phyloP scores from a whole-genome alignment of 208 protist species.

The Baffinella frigidus region DNA sequence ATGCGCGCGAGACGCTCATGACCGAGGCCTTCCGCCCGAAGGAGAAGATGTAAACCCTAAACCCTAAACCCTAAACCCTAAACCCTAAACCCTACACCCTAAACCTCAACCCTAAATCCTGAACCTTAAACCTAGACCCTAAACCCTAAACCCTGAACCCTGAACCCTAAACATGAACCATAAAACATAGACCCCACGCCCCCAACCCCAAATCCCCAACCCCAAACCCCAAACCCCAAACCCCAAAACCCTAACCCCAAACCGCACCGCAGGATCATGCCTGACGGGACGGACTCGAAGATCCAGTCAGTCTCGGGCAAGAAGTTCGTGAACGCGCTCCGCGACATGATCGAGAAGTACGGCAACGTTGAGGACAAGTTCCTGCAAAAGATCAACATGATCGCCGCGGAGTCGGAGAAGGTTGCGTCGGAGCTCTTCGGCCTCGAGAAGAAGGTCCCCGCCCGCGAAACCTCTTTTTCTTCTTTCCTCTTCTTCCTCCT shows the following conservation, averaged over 20 bases:
- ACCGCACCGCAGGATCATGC: no score
- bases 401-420: not conserved
- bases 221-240: no score
- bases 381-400: not conserved
- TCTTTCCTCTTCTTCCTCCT: not conserved
- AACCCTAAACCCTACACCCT: no score
- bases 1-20: not conserved
- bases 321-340: slow-evolving; percentile 8
- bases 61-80: no score
- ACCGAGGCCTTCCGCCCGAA: slow-evolving; percentile 21
- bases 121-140: no score
- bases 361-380: slow-evolving; percentile 51
- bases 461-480: not conserved
- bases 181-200: no score
- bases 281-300: not conserved
- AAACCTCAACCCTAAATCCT: no score
- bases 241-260: no score
- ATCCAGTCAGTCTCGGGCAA: not conserved
- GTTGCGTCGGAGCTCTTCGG: slow-evolving; percentile 29
- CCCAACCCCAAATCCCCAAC: no score
- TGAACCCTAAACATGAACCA: no score
- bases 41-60: no score
- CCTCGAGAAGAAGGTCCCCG: not conserved
- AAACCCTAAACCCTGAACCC: no score
- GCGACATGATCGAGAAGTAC: not conserved